Base-by-base conservation (phyloP, 768 basidiomycete species). In the Panaeolus papilionaceus region DNA sequence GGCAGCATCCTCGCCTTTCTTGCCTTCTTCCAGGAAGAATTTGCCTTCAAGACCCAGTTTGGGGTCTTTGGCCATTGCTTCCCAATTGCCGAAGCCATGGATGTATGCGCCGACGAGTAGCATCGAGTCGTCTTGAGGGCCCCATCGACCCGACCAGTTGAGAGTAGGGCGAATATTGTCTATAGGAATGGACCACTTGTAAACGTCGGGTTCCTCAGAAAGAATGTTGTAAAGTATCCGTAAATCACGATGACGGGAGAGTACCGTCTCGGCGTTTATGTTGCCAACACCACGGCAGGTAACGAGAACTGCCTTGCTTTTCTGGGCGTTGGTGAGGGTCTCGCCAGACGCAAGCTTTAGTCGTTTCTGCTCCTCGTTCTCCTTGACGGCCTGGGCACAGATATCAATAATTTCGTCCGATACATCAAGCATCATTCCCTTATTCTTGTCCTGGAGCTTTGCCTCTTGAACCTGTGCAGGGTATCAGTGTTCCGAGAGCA, bases 71-170 rank as follows among this genome's bases (percentile, higher is more conserved):
- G 89, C 88, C 85, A 99, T 99, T 28, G 87, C 86, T 75, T 99
- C 98, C 98, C 98, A 99, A 74, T 92, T 94, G 14, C 96, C 97
- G 75, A 99, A 97, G 20, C 98, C 98, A 72, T 99, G 92, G 20
- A 92, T 74, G 83, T 86, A 98, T 10, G 98, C 95, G 40, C 98
- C 98, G 61, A 98, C 91, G 42, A 99, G 87, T 18, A 99, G 85
- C 89, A 96, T 94, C 3, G 96, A 90, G 77, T 99, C 98, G 71
- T 99, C 96, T 69, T 89, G 88, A 38, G 92, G 88, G 18, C 89
- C 90, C 98, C 98, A 99, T 58, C 94, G 91, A 67, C 96, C 95
- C 44, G 94, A 95, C 97, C 98, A 99, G 75, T 96, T 96, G 63
- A 95, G 87, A 1, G 95, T 97, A 39, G 95, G 93, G 65, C 97